Evolutionary conservation across 1,284 basidiomycete species (phyloP).

Genomic region (Fomitopsis palustris): DNA sequence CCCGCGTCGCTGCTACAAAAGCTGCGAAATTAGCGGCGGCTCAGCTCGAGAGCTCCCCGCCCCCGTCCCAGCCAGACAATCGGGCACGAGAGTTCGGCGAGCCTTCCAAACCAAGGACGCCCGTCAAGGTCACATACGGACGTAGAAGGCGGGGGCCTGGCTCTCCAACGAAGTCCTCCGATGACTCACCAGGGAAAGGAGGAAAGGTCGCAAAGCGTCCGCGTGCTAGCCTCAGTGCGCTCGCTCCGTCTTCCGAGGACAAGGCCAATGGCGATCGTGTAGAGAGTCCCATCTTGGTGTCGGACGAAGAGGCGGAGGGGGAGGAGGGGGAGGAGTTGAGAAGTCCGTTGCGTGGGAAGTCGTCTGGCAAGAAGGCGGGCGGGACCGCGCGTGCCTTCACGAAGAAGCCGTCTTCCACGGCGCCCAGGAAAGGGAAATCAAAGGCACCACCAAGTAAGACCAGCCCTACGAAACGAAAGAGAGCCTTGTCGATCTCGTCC

Average conservation of each 20-base stretch:
- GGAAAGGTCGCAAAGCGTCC: background rate
- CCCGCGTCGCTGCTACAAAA: constrained; percentile 25
- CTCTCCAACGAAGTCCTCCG: constrained; percentile 4
- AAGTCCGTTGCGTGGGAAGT: background rate
- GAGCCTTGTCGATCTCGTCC: background rate
- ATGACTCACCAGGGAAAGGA: background rate
- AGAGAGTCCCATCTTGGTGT: background rate
- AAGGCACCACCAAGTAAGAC: background rate
- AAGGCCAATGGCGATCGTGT: background rate
- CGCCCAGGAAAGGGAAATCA: background rate
- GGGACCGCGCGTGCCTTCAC: background rate
- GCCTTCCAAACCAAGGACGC: constrained; percentile 14
- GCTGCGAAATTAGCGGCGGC: constrained; percentile 22
- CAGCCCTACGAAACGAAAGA: background rate
- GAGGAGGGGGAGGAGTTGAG: background rate
- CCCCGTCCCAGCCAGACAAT: constrained; percentile 17
- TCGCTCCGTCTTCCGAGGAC: background rate
- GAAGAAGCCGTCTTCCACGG: background rate
- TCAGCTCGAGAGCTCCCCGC: constrained; percentile 24
- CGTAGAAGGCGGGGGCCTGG: constrained; percentile 15
- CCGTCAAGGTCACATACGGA: constrained; percentile 18
- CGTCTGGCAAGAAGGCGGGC: background rate
- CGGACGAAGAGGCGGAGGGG: background rate
- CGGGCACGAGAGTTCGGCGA: constrained; percentile 19
- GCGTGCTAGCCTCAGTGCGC: background rate